Conservation (phyloP, 352 stramenopile species). For the Phytophthora nicotianae region DNA sequence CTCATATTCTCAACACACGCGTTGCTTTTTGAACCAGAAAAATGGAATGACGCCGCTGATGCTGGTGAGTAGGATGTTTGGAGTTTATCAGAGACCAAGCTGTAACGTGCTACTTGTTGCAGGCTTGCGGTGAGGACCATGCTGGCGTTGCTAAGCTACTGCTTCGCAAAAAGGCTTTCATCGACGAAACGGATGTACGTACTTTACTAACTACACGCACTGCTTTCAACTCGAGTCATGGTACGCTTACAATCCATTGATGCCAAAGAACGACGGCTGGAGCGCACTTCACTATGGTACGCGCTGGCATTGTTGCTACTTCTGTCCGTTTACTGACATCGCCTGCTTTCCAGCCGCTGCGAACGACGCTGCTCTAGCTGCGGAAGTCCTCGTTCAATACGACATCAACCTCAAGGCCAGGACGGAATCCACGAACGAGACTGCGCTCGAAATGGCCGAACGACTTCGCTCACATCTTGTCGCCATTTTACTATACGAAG, state of each 20-base stretch:
- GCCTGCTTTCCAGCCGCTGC: slow-evolving; percentile 49
- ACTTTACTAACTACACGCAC: too few species aligned
- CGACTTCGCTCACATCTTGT: slow-evolving; percentile 75
- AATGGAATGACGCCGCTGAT: slow-evolving; percentile 78
- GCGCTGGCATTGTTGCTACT: slow-evolving; percentile 4
- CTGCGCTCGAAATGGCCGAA: slow-evolving; percentile 78
- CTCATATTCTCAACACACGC: not conserved
- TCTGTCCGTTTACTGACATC: slow-evolving; percentile 4
- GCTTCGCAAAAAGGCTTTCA: slow-evolving; percentile 73
- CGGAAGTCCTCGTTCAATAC: slow-evolving; percentile 70
- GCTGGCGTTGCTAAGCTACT: slow-evolving; percentile 58
- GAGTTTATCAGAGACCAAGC: not conserved
- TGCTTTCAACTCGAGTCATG: too few species aligned
- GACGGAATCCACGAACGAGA: slow-evolving; percentile 75
- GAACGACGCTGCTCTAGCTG: slow-evolving; percentile 69
- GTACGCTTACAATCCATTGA: too few species aligned
- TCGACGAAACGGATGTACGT: slow-evolving; percentile 82
- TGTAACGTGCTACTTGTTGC: not conserved
- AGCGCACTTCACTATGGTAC: slow-evolving; percentile 82
- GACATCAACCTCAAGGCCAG: slow-evolving; percentile 63
- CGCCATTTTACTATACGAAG: slow-evolving; percentile 73
- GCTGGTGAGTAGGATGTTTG: slow-evolving; percentile 43
- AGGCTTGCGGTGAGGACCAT: slow-evolving; percentile 81
- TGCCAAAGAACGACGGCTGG: slow-evolving; percentile 80
- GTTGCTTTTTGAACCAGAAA: slow-evolving; percentile 44